Conservation (phyloP, 2,329 filamentous ascomycete species). For the Aspergillus sp. region DNA sequence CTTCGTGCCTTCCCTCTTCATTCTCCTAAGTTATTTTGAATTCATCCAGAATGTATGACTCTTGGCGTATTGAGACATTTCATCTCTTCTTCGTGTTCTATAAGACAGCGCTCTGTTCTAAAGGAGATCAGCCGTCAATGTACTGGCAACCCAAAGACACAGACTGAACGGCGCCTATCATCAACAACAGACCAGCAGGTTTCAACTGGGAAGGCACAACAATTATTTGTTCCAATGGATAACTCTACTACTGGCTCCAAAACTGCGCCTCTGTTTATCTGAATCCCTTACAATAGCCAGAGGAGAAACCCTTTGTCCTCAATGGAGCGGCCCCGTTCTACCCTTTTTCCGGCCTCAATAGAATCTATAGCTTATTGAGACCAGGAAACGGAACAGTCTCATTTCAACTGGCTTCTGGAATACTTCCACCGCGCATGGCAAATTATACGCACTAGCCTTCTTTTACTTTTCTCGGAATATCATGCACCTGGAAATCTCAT, state of each 20-base stretch:
- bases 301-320: too few relatives aligned
- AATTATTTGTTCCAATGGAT: not conserved
- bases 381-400: conserved; percentile 5
- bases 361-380: conserved; percentile 14
- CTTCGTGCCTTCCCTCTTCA: not conserved
- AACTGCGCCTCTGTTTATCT: too few relatives aligned
- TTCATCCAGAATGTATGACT: not conserved
- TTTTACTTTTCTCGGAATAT: not conserved
- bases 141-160: not conserved
- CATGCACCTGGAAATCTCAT: conserved; percentile 6
- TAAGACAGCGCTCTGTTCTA: not conserved
- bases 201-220: not conserved
- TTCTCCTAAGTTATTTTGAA: not conserved
- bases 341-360: not conserved
- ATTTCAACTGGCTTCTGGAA: not conserved
- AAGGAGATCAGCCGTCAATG: not conserved
- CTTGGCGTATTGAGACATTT: not conserved
- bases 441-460: not conserved
- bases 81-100: not conserved
- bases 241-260: not conserved
- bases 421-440: not conserved
- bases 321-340: not conserved
- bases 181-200: not conserved
- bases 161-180: not conserved
- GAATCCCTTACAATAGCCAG: too few relatives aligned